phyloP scores from a whole-genome alignment of 768 basidiomycete species.

The Holtermanniella nyarrowii region DNA sequence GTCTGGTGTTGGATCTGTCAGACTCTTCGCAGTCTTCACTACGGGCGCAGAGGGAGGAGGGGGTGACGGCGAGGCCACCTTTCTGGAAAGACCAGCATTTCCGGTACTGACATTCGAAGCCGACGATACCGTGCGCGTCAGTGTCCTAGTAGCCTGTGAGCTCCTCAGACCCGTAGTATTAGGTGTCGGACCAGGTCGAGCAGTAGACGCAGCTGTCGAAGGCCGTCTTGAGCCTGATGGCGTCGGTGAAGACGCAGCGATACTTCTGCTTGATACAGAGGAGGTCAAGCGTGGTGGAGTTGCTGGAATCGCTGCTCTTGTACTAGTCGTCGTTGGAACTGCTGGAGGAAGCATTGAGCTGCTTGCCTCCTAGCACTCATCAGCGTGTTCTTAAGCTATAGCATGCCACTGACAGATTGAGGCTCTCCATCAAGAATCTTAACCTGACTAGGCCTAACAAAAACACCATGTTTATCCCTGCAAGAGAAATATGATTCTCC shows the following conservation, averaged over 20 bases:
- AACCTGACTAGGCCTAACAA: conserved; percentile 77
- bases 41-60: not conserved
- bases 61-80: not conserved
- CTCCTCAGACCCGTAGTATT: too few species aligned
- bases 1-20: too few species aligned
- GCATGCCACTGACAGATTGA: too few species aligned
- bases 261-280: not conserved
- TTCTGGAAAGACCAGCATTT: not conserved
- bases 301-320: too few species aligned
- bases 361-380: too few species aligned
- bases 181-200: conserved; percentile 16
- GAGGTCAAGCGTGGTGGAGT: not conserved
- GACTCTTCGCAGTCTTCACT: too few species aligned
- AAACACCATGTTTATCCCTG: conserved; percentile 66
- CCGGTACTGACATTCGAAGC: not conserved
- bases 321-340: too few species aligned
- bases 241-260: conserved; percentile 2
- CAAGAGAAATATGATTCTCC: conserved; percentile 75
- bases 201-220: conserved; percentile 1
- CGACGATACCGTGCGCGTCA: not conserved
- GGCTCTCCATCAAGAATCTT: conserved; percentile 53
- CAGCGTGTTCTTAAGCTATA: too few species aligned
- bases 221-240: not conserved
- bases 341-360: too few species aligned
- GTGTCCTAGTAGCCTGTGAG: not conserved